Base-by-base conservation (phyloP, 495 filamentous ascomycete genomes). In the Penicillium herquei region DNA sequence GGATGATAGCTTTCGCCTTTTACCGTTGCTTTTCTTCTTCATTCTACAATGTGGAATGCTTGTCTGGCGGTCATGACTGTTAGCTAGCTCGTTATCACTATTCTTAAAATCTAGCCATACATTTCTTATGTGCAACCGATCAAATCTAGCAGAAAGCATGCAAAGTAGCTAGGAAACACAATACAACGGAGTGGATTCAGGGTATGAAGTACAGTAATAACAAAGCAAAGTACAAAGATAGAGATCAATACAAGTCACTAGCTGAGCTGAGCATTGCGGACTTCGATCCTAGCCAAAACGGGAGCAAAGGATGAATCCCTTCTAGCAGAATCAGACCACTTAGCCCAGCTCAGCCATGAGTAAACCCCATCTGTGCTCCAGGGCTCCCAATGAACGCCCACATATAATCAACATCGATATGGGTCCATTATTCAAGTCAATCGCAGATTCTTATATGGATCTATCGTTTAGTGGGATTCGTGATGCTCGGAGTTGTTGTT, bases 171-270 rank as follows among this genome's bases (percentile, higher is more conserved):
- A 32, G 31, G 31, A 4, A 12, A 48, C 26, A 49, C 32, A 39
- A 48, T 37, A 49, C 14, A 45, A 55, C 9, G 40, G 54, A 51
- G 55, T 67, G 56, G 57, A 70, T 68, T 64, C 52, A 66, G 63
- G 60, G 56, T 70, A 70, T 70, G 66, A 56, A 56, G 57, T 66
- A 70, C 67, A 59, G 50, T 69, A 52, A 44, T 32, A 14, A 31
- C 50, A 52, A 16, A 60, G 54, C 46, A 54, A 52, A 53, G 34
- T 18, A 39, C 33, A 39, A 18, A 33, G 31, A 12, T 26, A 39
- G 49, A 37, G 21, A 26, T 26, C 21, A 26, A 26, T 26, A 26
- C 16, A 30, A 6, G 21, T 37, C 13, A 51, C 13, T 11, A 35
- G 32, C 18, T 4, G 21, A 26, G 21, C 37, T 7, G 17, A 51